Conservation (phyloP, 164 flowering plant genomes). For the Kalanchoe fedtschenkoi region DNA sequence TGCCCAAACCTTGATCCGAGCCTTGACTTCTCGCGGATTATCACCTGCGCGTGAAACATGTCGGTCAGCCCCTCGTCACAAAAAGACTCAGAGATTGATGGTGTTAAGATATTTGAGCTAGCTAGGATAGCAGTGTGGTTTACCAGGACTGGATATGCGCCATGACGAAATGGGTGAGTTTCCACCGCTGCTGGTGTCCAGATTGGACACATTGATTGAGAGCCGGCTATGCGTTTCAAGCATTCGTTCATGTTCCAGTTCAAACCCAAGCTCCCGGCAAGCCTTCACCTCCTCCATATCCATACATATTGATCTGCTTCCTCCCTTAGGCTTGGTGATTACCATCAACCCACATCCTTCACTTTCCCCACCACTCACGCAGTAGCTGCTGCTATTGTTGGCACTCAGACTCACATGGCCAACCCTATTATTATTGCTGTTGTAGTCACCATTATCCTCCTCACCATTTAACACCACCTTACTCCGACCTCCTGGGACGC, state of each 20-base stretch:
- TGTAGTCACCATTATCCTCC: no score
- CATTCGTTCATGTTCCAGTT: constrained; percentile 40
- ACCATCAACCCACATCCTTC: constrained; percentile 24
- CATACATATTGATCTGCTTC: constrained; percentile 45
- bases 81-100: neutral
- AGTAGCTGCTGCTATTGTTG: neutral
- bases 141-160: constrained; percentile 69
- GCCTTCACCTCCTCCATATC: constrained; percentile 65
- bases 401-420: neutral
- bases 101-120: neutral
- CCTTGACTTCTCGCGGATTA: constrained; percentile 63
- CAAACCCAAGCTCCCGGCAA: constrained; percentile 62
- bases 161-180: constrained; percentile 50
- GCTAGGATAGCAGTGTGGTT: neutral
- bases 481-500: constrained; percentile 7
- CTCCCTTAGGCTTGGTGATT: constrained; percentile 51
- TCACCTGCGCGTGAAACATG: constrained; percentile 32
- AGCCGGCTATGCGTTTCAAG: constrained; percentile 25
- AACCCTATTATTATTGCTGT: constrained; percentile 3
- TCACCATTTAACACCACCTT: constrained; percentile 15
- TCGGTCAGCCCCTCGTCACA: neutral
- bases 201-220: constrained; percentile 26
- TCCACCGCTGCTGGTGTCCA: constrained; percentile 48
- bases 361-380: constrained; percentile 5
- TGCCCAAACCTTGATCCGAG: constrained; percentile 75